phyloP scores from a whole-genome alignment of 805 yeast genomes.

The Cyberlindnera xishuangbannaensis region DNA sequence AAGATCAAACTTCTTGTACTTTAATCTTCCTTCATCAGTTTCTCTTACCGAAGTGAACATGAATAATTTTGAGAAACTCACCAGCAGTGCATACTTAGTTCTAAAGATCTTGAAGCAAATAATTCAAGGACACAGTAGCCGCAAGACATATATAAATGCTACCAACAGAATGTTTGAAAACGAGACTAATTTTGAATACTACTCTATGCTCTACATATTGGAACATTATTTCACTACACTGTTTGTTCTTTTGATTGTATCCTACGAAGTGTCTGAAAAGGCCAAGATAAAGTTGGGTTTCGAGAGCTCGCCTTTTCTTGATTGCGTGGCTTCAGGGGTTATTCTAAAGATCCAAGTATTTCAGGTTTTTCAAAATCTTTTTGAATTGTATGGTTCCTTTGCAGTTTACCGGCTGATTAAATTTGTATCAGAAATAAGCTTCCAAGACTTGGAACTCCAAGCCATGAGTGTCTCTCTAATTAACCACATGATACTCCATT shows the following conservation, averaged over 20 bases:
- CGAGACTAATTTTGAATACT: conserved; percentile 10
- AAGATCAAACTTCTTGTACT: conserved; percentile 19
- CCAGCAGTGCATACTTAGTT: conserved; percentile 10
- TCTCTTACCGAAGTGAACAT: conserved; percentile 11
- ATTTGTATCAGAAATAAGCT: conserved; percentile 28
- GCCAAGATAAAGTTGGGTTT: conserved; percentile 13
- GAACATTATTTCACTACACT: conserved; percentile 14
- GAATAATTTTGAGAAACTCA: conserved; percentile 13
- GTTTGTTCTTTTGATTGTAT: conserved; percentile 9
- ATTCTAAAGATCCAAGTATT: conserved; percentile 21
- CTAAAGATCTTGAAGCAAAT: conserved; percentile 9
- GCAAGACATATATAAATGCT: conserved; percentile 4
- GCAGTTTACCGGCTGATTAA: conserved; percentile 31
- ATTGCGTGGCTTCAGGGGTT: conserved; percentile 14
- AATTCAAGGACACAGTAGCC: conserved; percentile 2
- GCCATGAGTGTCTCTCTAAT: conserved; percentile 25
- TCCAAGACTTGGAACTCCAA: conserved; percentile 31
- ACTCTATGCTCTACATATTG: conserved; percentile 9
- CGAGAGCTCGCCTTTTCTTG: conserved; percentile 10
- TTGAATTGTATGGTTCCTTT: conserved; percentile 31
- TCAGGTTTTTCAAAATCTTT: conserved; percentile 29
- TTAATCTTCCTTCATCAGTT: conserved; percentile 4
- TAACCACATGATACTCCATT: conserved; percentile 27
- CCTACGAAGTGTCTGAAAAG: conserved; percentile 15
- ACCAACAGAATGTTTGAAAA: conserved; percentile 5